phyloP scores from a whole-genome alignment of 2,329 filamentous ascomycete genomes.

The Bipolaris oryzae region DNA sequence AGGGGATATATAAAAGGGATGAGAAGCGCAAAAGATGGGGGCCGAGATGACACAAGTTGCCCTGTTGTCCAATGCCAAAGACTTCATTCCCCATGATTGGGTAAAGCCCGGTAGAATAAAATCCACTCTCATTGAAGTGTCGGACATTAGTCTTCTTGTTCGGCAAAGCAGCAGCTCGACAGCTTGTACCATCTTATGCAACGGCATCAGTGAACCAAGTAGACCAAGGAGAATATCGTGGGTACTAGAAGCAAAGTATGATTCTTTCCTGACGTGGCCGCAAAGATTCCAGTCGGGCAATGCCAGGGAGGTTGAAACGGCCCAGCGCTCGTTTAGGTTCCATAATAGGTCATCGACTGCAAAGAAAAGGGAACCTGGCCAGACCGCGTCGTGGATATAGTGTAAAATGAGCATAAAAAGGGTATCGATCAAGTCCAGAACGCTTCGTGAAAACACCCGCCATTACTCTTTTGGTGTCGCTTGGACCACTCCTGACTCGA shows the following conservation, averaged over 20 bases:
- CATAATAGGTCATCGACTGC: not conserved
- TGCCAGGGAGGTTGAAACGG: not conserved
- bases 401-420: constrained; percentile 32
- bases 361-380: not conserved
- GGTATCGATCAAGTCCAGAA: constrained; percentile 40
- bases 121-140: not conserved
- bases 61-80: not conserved
- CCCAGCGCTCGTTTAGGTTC: not conserved
- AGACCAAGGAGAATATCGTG: not conserved
- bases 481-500: not conserved
- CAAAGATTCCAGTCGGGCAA: not conserved
- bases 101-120: not conserved
- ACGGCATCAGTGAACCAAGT: not conserved
- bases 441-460: constrained; percentile 10
- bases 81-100: not conserved
- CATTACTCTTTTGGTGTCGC: constrained; percentile 9
- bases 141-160: not conserved
- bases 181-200: not conserved
- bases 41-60: not conserved
- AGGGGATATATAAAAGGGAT: not conserved
- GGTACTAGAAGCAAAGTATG: not conserved
- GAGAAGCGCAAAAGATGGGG: not conserved
- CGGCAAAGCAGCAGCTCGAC: not conserved
- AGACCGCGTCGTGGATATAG: not conserved
- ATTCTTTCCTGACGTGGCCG: not conserved